Evolutionary conservation across 106 monocot genomes (phyloP), one percentile per base, ranked within the genome.

Genomic region (Cymbidium sinense): DNA sequence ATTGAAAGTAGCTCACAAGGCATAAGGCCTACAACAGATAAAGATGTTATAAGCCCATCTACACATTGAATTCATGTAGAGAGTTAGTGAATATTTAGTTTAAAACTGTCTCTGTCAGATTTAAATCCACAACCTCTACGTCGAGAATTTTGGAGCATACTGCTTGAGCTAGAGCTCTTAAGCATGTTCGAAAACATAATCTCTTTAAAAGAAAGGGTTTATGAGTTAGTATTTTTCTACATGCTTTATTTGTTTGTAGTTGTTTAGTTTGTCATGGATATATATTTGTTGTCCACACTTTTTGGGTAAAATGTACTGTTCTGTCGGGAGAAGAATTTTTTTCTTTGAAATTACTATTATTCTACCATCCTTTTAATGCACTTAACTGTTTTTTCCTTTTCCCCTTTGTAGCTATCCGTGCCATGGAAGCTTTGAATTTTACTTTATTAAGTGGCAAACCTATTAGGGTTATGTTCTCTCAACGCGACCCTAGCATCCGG

Each of bases 391-490:
- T 67, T 30, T 67, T 15, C 18, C 6, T 64, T 64, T 29, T 29
- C 4, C 15, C 12, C 2, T 67, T 28, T 78, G 62, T 77, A 83
- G 83, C 83, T 78, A 36, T 1, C 50, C 78, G 34, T 78, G 83
- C 78, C 34, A 47, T 85, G 71, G 85, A 82, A 28, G 21, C 64
- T 39, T 39, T 88, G 21, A 88, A 88, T 78, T 88, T 82, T 41
- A 80, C 82, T 23, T 58, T 29, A 17, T 28, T 88, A 29, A 85
- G 75, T 80, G 85, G 85, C 33, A 88, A 88, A 29, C 70, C 82
- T 18, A 82, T 88, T 29, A 70, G 87, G 55, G 70, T 85, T 25
- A 88, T 85, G 87, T 85, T 79, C 36, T 85, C 85, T 0, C 75
- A 82, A 33, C 76, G 85, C 20, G 82, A 88, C 50, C 85, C 87